phyloP scores from a whole-genome alignment of 345 rosid genomes.

The Eucalyptus polybractea region DNA sequence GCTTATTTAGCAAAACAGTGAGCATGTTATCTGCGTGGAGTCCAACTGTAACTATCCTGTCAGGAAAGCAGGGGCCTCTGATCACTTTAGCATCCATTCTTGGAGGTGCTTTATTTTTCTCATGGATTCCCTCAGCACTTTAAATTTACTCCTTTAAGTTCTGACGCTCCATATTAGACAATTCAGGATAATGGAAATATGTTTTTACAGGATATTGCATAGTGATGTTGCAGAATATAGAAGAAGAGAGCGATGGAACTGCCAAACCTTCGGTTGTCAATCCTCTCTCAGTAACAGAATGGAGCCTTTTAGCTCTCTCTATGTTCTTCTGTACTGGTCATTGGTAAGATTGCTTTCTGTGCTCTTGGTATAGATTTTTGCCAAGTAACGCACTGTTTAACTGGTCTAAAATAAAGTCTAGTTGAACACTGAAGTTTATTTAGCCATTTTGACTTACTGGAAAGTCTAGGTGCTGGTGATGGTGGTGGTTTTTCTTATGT shows the following conservation, averaged over 20 bases:
- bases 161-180: not conserved
- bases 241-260: constrained; percentile 9
- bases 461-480: not conserved
- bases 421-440: not conserved
- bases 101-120: constrained; percentile 36
- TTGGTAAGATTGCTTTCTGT: constrained; percentile 30
- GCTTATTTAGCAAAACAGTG: constrained; percentile 22
- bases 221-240: constrained; percentile 41
- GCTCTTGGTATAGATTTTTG: not conserved
- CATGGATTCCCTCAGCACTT: not conserved
- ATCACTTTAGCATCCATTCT: constrained; percentile 46
- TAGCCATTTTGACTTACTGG: not conserved
- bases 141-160: not conserved
- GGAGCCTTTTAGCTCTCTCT: constrained; percentile 75
- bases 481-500: not conserved
- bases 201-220: constrained; percentile 73
- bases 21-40: constrained; percentile 66
- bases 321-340: constrained; percentile 89
- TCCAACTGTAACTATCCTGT: constrained; percentile 57
- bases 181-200: not conserved
- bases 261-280: constrained; percentile 8
- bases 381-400: not conserved
- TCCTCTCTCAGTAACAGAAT: constrained; percentile 59
- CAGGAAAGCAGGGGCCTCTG: constrained; percentile 83
- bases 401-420: not conserved